Evolutionary conservation across 2,329 filamentous ascomycete species (phyloP), one percentile per base, ranked within the genome.

Genomic region (Cytospora leucostoma): DNA sequence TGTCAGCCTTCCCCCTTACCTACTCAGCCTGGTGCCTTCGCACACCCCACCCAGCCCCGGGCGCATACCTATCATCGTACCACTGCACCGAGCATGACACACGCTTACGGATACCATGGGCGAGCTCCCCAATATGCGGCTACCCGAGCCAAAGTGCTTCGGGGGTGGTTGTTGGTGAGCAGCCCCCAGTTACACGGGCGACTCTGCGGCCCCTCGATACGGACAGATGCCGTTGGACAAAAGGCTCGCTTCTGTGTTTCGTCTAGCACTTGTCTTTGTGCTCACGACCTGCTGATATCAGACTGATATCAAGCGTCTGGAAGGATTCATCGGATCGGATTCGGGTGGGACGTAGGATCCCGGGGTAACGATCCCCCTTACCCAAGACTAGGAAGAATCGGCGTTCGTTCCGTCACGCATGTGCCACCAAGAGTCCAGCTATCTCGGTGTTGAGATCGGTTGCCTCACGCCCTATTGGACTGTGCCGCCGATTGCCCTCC

Each of bases 181-280:
- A 8, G 8, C 44, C 44, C 27, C 12, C 44, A 21, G 44, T 47
- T 21, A 47, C 44, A 47, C n/a, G 15, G 44, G 44, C 44, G 44
- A 47, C 40, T 6, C 10, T 44, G 15, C n/a, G 40, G 7, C 7
- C n/a, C n/a, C 38, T 21, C 21, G 7, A 21, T 15, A 11, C 44
- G 56, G 19, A 33, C n/a, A 51, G 47, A 32, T 2, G 33, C 47
- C 21, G 56, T 52, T 52, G 56, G 47, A 59, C 34, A 19, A 21
- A 21, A 21, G 56, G 33, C 56, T 52, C 56, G 56, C 19, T 47
- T 27, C 15, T 33, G 34, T 52, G 47, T 59, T 5, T 47, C 8
- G 44, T 6, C n/a, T 7, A 12, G 10, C 10, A 19, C 10, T 37
- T 33, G 15, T 40, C 33, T 35, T 27, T 37, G 35, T 13, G 44